Conservation (phyloP, 306 rosid species). For the Fragaria iinumae region DNA sequence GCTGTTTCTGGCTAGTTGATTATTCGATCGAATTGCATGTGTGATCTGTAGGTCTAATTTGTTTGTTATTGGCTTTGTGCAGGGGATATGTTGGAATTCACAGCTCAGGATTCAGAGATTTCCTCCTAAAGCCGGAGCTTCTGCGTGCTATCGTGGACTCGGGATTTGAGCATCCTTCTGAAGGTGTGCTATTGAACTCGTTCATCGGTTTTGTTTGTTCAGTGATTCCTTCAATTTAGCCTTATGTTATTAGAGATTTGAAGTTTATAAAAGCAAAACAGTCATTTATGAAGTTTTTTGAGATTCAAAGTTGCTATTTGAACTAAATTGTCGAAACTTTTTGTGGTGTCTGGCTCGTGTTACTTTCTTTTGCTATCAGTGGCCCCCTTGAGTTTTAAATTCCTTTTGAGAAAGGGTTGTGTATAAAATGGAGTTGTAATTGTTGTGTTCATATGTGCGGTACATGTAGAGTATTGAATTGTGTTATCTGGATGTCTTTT, state of each 20-base stretch:
- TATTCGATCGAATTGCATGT: background rate
- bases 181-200: constrained; percentile 53
- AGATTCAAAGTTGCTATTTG: background rate
- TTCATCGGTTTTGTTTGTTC: background rate
- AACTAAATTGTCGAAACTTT: background rate
- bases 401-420: background rate
- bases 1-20: background rate
- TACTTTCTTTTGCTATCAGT: background rate
- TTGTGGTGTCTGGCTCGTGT: too few species aligned
- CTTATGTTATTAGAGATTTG: background rate
- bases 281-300: background rate
- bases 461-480: background rate
- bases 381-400: too few species aligned
- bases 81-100: constrained; percentile 99
- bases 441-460: background rate
- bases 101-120: constrained; percentile 99
- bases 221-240: background rate
- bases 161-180: constrained; percentile 99
- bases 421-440: background rate
- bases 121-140: constrained; percentile 97
- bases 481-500: background rate
- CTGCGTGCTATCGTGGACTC: constrained; percentile 98
- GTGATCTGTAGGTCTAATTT: constrained; percentile 1
- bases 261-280: background rate
- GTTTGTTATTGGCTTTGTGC: background rate